Evolutionary conservation across 139 green algal species (phyloP).

Genomic region (Haematococcus lacustris): DNA sequence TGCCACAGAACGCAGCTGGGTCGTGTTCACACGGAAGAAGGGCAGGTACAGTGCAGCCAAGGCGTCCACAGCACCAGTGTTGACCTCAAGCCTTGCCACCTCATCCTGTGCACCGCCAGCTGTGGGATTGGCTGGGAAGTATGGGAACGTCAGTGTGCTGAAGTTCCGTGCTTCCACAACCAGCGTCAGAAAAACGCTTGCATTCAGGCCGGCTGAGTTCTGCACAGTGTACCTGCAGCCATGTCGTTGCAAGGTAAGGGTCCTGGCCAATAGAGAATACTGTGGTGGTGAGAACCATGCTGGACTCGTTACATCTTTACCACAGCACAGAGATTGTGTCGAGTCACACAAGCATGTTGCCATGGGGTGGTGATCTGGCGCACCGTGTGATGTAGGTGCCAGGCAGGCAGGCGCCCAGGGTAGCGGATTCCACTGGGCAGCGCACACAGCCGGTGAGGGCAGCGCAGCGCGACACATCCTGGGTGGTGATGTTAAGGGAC

Average conservation of each 20-base stretch:
- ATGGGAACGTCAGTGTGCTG: background rate
- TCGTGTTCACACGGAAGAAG: background rate
- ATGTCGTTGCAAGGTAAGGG: too few species aligned
- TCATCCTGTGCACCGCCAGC: too few species aligned
- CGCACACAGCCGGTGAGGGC: constrained; percentile 15
- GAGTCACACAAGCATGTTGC: too few species aligned
- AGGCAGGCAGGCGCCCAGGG: constrained; percentile 12
- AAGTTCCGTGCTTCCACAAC: constrained; percentile 2
- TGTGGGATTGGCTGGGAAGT: too few species aligned
- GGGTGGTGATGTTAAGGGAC: constrained; percentile 9
- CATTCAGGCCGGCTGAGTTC: background rate
- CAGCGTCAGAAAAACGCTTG: background rate
- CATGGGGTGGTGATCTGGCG: too few species aligned
- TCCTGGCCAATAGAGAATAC: too few species aligned
- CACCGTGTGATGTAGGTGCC: constrained; percentile 4
- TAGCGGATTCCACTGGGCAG: constrained; percentile 11
- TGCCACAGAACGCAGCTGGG: background rate
- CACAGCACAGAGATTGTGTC: too few species aligned
- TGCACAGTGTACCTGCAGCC: constrained; percentile 1
- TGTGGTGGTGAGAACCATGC: too few species aligned
- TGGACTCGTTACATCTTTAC: too few species aligned
- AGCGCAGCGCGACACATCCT: constrained; percentile 13
- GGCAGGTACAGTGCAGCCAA: constrained; percentile 7
- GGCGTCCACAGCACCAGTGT: too few species aligned
- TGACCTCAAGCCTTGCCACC: too few species aligned